Percentiles rank a stretch among this genome's conserved stretches.
These are phyloP conservation scores for Ophiostoma tasmaniense DNA, from an alignment of 2,329 filamentous ascomycete genomes.

Conservation along the genomic window DNA sequence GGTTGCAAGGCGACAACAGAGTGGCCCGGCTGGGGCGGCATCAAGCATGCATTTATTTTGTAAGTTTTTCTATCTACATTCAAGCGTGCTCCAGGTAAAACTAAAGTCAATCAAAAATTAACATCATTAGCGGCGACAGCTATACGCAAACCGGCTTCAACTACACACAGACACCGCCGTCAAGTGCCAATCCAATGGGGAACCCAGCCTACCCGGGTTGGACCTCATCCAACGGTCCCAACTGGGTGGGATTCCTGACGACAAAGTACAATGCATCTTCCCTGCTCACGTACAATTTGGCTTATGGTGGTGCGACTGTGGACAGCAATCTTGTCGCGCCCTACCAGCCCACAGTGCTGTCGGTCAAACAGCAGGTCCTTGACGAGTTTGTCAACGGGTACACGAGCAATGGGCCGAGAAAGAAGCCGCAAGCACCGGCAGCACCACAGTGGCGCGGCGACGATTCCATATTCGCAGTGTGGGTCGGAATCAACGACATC, in stretches of 20 bases:
- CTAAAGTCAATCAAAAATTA: not conserved
- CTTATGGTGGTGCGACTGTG: conserved; percentile 43
- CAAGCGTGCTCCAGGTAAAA: not conserved
- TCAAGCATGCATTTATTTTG: conserved; percentile 17
- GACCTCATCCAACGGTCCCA: conserved; percentile 38
- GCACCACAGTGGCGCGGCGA: conserved; percentile 33
- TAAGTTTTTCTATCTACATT: not conserved
- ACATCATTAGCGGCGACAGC: conserved; percentile 15
- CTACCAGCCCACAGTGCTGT: conserved; percentile 39
- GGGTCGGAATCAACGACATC: conserved; percentile 48
- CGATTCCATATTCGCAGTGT: conserved; percentile 41
- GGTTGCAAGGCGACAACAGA: conserved; percentile 10
- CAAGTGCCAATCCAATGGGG: conserved; percentile 47
- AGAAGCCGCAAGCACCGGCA: not conserved
- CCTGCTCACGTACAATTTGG: conserved; percentile 42
- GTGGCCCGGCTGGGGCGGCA: conserved; percentile 16
- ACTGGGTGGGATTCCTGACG: conserved; percentile 41
- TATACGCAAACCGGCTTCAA: conserved; percentile 40
- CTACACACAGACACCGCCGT: conserved; percentile 36
- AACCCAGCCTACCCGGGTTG: conserved; percentile 48
- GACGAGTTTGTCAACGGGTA: conserved; percentile 31
- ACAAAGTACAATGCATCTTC: conserved; percentile 34
- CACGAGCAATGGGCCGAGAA: conserved; percentile 11
- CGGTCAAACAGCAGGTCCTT: conserved; percentile 43
- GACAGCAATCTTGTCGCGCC: conserved; percentile 41